A percentile compares a stretch with the other conserved stretches of the same genome.
These are phyloP conservation scores for Venturia carpophila DNA, from an alignment of 2,329 filamentous ascomycete species.

Conservation along the genomic window DNA sequence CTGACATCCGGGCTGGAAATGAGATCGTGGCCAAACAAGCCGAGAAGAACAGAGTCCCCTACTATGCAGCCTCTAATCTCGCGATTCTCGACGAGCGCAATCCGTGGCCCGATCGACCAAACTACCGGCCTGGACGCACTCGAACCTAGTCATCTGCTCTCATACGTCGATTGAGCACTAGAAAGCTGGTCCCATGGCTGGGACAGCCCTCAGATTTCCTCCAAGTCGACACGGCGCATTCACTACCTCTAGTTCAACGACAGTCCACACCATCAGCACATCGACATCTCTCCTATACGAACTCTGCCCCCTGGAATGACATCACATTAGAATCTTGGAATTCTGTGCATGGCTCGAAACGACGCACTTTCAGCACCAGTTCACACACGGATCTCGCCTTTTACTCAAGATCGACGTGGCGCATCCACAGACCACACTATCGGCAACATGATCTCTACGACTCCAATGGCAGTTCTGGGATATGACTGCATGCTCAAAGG, in stretches of 20 bases:
- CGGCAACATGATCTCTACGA: background rate
- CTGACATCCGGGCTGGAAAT: background rate
- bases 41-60: background rate
- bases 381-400: background rate
- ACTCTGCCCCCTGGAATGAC: too few species aligned
- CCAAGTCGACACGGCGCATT: conserved; percentile 6
- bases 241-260: background rate
- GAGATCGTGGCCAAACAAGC: background rate
- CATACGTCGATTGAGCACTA: background rate
- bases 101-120: background rate
- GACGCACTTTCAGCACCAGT: background rate
- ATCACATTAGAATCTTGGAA: too few species aligned
- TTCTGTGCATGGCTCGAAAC: background rate
- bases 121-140: background rate
- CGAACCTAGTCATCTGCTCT: background rate
- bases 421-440: background rate
- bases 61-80: background rate
- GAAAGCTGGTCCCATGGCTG: background rate
- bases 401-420: conserved; percentile 2
- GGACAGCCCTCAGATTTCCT: too few species aligned
- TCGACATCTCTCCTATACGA: too few species aligned
- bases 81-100: background rate
- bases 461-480: too few species aligned
- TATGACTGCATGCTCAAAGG: too few species aligned
- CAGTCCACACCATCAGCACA: too few species aligned